Conservation (phyloP, 2,329 filamentous ascomycete species). For the Trichocomaceae sp. region DNA sequence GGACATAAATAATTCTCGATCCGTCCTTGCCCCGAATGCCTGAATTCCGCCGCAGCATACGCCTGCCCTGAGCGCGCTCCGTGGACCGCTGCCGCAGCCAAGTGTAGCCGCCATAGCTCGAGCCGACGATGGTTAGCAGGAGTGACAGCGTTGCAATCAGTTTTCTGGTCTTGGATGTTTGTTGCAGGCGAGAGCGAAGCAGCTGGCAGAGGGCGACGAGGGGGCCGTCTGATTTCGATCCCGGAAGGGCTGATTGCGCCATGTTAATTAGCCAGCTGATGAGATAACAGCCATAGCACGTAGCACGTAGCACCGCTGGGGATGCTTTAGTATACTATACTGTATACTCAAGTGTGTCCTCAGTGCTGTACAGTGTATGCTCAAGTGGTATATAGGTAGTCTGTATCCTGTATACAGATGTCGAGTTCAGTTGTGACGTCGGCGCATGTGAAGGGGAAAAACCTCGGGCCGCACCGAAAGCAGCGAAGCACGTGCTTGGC, state of each 20-base stretch:
- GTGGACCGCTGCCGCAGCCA: slow-evolving; percentile 67
- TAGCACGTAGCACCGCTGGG: too few relatives aligned
- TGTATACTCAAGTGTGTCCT: too few relatives aligned
- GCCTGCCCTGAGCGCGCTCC: slow-evolving; percentile 75
- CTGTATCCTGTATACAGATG: too few relatives aligned
- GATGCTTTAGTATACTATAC: too few relatives aligned
- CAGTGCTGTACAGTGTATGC: too few relatives aligned
- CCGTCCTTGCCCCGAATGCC: slow-evolving; percentile 92
- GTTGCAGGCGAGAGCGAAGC: slow-evolving; percentile 48
- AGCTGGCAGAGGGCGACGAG: slow-evolving; percentile 54
- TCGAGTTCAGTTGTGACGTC: slow-evolving; percentile 13
- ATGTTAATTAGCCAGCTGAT: slow-evolving; percentile 42
- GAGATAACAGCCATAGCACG: slow-evolving; percentile 4
- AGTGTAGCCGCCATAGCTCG: slow-evolving; percentile 69
- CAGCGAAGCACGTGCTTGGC: slow-evolving; percentile 10
- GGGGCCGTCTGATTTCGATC: slow-evolving; percentile 57
- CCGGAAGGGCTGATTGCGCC: slow-evolving; percentile 79
- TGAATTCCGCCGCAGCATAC: slow-evolving; percentile 82
- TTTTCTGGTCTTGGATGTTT: slow-evolving; percentile 63
- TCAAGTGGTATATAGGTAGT: too few relatives aligned
- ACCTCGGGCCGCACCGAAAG: slow-evolving; percentile 13
- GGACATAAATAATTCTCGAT: slow-evolving; percentile 88
- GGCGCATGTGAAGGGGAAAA: slow-evolving; percentile 9
- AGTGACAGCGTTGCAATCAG: slow-evolving; percentile 71
- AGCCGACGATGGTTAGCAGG: slow-evolving; percentile 68